These are phyloP conservation scores for Xylaria scruposa DNA, from an alignment of 495 filamentous ascomycete genomes.

Conservation along the genomic window DNA sequence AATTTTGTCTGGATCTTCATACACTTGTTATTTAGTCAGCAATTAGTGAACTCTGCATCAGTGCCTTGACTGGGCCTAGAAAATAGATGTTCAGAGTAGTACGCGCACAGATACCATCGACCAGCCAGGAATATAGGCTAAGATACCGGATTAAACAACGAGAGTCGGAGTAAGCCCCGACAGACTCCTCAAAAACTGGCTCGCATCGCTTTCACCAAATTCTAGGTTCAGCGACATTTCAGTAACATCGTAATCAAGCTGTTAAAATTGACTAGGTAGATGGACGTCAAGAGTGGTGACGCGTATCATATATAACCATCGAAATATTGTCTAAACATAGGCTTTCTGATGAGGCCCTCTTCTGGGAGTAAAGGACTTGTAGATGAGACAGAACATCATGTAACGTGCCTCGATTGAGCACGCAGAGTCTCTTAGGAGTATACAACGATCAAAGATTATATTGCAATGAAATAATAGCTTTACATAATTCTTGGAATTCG, in stretches of 20 bases:
- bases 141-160: not conserved
- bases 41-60: not conserved
- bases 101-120: not conserved
- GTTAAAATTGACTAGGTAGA: no score
- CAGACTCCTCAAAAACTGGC: not conserved
- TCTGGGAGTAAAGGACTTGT: no score
- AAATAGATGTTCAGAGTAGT: not conserved
- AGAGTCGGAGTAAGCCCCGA: not conserved
- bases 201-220: not conserved
- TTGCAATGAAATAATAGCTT: no score
- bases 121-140: not conserved
- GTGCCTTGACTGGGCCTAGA: not conserved
- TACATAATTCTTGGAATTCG: no score
- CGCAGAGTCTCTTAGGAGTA: no score
- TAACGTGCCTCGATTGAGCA: no score
- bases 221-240: not conserved
- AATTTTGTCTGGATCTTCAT: not conserved
- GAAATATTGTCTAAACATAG: no score
- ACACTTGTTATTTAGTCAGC: not conserved
- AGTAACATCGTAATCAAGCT: not conserved
- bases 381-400: no score
- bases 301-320: no score
- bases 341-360: no score
- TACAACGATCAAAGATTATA: no score
- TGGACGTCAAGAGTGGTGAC: no score